phyloP scores from a whole-genome alignment of 495 filamentous ascomycete genomes.

The Cercophora newfieldiana region DNA sequence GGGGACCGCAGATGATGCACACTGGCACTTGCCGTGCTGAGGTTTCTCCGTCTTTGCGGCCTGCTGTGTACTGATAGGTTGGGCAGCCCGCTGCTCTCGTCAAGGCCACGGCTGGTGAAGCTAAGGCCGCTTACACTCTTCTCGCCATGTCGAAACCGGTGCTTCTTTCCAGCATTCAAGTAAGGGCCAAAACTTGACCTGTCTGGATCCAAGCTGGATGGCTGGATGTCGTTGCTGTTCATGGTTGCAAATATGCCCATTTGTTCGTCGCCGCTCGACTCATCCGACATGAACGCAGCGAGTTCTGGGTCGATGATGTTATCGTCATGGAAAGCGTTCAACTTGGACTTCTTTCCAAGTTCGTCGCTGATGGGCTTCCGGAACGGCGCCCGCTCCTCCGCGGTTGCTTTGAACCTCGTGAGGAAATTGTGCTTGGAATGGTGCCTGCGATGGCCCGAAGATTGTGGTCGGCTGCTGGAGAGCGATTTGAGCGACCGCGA shows the following conservation, averaged over 20 bases:
- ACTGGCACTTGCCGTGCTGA: conserved; percentile 70
- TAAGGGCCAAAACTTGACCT: conserved; percentile 51
- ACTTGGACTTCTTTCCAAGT: conserved; percentile 55
- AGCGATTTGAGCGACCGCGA: conserved; percentile 88
- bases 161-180: conserved; percentile 67
- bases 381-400: conserved; percentile 81
- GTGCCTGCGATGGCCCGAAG: conserved; percentile 77
- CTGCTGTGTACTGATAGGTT: conserved; percentile 57
- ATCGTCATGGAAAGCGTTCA: conserved; percentile 93
- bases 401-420: conserved; percentile 55
- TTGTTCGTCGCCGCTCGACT: conserved; percentile 88
- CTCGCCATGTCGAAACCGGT: conserved; percentile 70
- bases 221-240: conserved; percentile 44
- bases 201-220: conserved; percentile 49
- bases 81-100: conserved; percentile 34
- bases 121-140: conserved; percentile 64
- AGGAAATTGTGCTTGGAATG: conserved; percentile 82
- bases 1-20: conserved; percentile 68
- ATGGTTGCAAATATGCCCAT: conserved; percentile 81
- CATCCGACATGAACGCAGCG: conserved; percentile 93
- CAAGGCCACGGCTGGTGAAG: conserved; percentile 55
- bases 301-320: conserved; percentile 98
- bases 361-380: conserved; percentile 73
- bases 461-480: conserved; percentile 64
- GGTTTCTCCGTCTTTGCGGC: conserved; percentile 67